Evolutionary conservation across 495 filamentous ascomycete species (phyloP), one percentile per base, ranked within the genome.

Genomic region (Podospora conica): DNA sequence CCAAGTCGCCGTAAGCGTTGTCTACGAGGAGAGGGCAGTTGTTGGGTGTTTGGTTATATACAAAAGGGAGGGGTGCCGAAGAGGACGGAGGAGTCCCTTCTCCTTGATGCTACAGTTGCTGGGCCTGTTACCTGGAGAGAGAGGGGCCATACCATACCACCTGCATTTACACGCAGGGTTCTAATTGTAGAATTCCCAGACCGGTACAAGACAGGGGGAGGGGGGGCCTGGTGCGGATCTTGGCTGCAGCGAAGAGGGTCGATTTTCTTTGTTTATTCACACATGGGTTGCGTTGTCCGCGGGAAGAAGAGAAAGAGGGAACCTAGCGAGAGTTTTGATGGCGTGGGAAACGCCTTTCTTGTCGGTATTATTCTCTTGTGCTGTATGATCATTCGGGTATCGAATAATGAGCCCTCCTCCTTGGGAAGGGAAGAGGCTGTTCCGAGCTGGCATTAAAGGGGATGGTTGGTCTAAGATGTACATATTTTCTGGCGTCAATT

Each of bases 361-460:
- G 55, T 57, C 25, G 55, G 22, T 57, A 27, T 57, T 57, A 9
- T 27, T 23, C 18, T 57, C 25, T 10, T 27, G 25, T 57, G 40
- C 9, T 57, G 55, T 57, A 57, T 57, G 10, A 57, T 27, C 22
- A 57, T 24, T 24, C 55, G 15, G 65, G 48, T 59, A 66, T 56
- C 28, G n/a, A 40, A 53, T 66, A 66, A 66, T 66, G 65, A 66
- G 60, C 56, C 53, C 58, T 25, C 12, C n/a, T 61, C 12, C 9
- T 56, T 23, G 22, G 8, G 11, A 15, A 15, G 57, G 57, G 10
- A n/a, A 28, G 28, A 18, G 40, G 22, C 28, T 48, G 40, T 9
- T 53, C 21, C 9, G 54, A 57, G 55, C 11, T 15, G 21, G 55
- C 12, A 48, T 48, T 7, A 22, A 57, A 18, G n/a, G 53, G 4